Evolutionary conservation across 2,329 filamentous ascomycete species (phyloP), one percentile per base, ranked within the genome.

Genomic region (Fusarium albosuccineum): DNA sequence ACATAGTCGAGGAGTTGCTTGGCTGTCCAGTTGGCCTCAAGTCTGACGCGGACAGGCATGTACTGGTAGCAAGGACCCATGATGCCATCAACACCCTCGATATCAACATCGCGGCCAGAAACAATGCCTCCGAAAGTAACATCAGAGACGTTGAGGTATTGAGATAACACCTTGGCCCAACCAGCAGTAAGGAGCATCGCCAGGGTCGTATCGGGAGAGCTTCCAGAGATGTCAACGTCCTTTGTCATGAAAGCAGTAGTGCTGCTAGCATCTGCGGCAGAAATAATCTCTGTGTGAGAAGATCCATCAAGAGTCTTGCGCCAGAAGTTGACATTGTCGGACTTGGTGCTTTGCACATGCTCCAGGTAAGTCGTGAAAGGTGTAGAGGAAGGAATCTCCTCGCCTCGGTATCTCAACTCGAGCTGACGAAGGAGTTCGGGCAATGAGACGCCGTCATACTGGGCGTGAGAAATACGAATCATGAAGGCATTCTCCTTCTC

Each of bases 401-500:
- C 33, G 8, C 75, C 77, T 2, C 69, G 60, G 62, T 84, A 84
- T 6, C 79, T 75, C 4, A 77, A 72, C 2, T 79, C 76, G 29
- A 84, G 75, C 45, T 82, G 77, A 1, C 75, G 73, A 34, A 82
- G 77, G 1, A 84, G 73, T 5, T 77, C 74, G 1, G 82, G 82
- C 4, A 85, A 73, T 22, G 79, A 84, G 16, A 85, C 79, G 27
- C 82, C 82, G 26, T 85, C 82, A 51, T 84, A 85, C 64, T 85
- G 82, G 0, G 83, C 82, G 63, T 85, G 83, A 0, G 83, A 86
- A 13, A 86, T 68, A 6, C 70, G 70, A 9, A 73, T 73, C 62
- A 73, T 69, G 7, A 73, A 57, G 0, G 66, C 70, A 4, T 70
- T 73, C 30, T 73, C 70, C 6, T 22, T 58, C 4, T 57, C 51